Evolutionary conservation across 1,284 basidiomycete genomes (phyloP).

Genomic region (Lentinus polychrous): DNA sequence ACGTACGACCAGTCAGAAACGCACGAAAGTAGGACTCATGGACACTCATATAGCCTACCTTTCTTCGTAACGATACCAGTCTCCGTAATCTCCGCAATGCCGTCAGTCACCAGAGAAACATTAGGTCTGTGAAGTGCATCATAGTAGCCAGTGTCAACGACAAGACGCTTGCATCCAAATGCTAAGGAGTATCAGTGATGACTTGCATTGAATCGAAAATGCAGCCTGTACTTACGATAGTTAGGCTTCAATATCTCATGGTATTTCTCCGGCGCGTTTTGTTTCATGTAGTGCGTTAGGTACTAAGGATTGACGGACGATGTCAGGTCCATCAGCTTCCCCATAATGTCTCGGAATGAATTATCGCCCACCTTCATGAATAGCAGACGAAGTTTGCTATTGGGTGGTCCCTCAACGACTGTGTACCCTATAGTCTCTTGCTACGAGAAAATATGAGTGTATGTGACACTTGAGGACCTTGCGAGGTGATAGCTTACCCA

Average conservation of each 20-base stretch:
- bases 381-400: background rate
- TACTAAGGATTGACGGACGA: slow-evolving; percentile 15
- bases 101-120: slow-evolving; percentile 32
- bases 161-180: slow-evolving; percentile 32
- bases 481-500: slow-evolving; percentile 23
- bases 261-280: slow-evolving; percentile 33
- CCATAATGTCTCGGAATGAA: too few species aligned
- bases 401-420: background rate
- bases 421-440: background rate
- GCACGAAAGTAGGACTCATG: too few species aligned
- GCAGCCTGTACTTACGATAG: slow-evolving; percentile 31
- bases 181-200: too few species aligned
- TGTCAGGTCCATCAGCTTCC: background rate
- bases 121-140: slow-evolving; percentile 34
- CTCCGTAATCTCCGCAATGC: slow-evolving; percentile 30
- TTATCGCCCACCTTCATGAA: background rate
- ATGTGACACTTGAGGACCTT: too few species aligned
- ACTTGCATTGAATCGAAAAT: background rate
- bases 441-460: background rate
- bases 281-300: slow-evolving; percentile 28
- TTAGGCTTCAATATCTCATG: slow-evolving; percentile 33
- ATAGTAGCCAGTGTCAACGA: slow-evolving; percentile 33
- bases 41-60: too few species aligned
- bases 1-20: too few species aligned
- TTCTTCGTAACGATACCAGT: slow-evolving; percentile 30